Evolutionary conservation across 2,329 filamentous ascomycete genomes (phyloP).

Genomic region (Tolypocladium ovalisporum): DNA sequence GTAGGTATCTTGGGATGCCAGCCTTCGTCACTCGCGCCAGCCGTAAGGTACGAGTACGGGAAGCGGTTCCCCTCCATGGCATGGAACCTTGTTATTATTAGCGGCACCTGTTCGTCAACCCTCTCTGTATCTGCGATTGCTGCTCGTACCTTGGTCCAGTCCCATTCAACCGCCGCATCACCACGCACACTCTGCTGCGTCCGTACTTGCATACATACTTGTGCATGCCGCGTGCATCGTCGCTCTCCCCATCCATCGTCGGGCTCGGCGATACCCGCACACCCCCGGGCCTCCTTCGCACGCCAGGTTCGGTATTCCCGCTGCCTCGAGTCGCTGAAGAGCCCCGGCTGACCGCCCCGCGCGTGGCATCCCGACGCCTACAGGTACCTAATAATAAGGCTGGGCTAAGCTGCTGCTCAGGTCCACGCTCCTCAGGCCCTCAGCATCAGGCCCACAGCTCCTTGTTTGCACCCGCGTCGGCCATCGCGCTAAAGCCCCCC

Average conservation of each 20-base stretch:
- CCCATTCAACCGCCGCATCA: neutral
- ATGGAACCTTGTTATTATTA: too few relatives aligned
- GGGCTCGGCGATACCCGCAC: neutral
- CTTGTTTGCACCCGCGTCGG: neutral
- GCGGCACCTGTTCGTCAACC: too few relatives aligned
- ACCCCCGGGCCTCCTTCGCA: neutral
- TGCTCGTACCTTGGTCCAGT: too few relatives aligned
- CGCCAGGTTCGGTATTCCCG: neutral
- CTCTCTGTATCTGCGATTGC: too few relatives aligned
- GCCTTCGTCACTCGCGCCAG: neutral
- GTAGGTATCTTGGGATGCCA: too few relatives aligned
- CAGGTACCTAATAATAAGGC: slow-evolving; percentile 3
- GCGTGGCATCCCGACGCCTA: slow-evolving; percentile 2
- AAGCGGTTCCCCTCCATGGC: neutral
- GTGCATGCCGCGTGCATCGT: neutral
- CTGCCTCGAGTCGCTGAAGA: neutral
- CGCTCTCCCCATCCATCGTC: neutral
- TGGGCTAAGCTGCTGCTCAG: neutral
- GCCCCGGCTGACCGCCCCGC: slow-evolving; percentile 2
- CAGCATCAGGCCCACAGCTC: neutral
- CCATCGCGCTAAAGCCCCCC: neutral
- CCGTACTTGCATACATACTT: neutral
- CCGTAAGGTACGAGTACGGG: neutral
- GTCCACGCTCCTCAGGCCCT: neutral
- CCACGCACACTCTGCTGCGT: neutral